Percentiles rank a stretch among this genome's conserved stretches.
These are phyloP conservation scores for Barnettozyma salicaria DNA, from an alignment of 805 yeast species.

Conservation along the genomic window DNA sequence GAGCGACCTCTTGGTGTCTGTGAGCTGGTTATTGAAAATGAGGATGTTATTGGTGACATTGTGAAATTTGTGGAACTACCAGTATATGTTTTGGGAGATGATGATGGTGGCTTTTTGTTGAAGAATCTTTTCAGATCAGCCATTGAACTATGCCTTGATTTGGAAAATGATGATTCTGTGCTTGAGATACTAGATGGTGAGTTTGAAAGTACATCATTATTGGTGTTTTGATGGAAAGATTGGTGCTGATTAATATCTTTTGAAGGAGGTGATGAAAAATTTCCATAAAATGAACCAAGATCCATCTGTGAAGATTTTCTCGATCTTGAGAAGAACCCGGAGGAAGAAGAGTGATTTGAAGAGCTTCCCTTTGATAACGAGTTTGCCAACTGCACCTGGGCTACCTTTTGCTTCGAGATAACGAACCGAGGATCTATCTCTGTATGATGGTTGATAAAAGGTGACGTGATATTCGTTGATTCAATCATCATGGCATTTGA, in stretches of 20 bases:
- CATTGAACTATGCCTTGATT: conserved; percentile 68
- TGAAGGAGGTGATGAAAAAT: conserved; percentile 15
- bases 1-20: conserved; percentile 20
- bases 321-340: conserved; percentile 42
- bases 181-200: conserved; percentile 26
- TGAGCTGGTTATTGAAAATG: conserved; percentile 13
- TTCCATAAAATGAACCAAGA: conserved; percentile 23
- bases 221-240: too few species aligned
- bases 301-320: conserved; percentile 34
- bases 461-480: conserved; percentile 66
- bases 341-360: conserved; percentile 14
- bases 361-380: conserved; percentile 18
- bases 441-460: conserved; percentile 47
- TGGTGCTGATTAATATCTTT: not conserved
- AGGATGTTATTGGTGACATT: conserved; percentile 17
- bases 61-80: conserved; percentile 8
- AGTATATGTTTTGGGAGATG: conserved; percentile 15
- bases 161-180: conserved; percentile 26
- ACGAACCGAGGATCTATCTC: conserved; percentile 83
- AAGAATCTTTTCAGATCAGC: conserved; percentile 72
- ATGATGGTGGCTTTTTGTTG: conserved; percentile 38
- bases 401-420: conserved; percentile 71
- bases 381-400: conserved; percentile 21
- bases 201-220: conserved; percentile 18
- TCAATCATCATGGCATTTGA: conserved; percentile 36